Percentiles rank a stretch among this genome's conserved stretches.
Evolutionary conservation across 2,329 filamentous ascomycete genomes (phyloP).

Genomic region (Ophidiomyces ophidiicola): DNA sequence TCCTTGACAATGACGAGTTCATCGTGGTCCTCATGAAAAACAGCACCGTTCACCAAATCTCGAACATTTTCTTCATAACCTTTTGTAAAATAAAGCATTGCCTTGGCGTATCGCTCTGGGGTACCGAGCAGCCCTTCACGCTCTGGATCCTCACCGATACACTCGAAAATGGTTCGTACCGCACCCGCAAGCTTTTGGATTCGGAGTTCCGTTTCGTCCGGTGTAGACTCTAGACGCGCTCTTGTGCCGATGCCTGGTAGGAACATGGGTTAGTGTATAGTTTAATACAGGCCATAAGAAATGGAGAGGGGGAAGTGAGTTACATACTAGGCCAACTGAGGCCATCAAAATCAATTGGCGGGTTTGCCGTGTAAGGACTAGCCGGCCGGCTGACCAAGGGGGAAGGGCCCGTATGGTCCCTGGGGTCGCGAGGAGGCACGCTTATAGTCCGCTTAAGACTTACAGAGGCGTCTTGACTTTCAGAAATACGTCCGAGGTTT

Average conservation of each 20-base stretch:
- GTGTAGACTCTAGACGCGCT: constrained; percentile 44
- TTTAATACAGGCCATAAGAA: background rate
- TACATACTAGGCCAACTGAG: constrained; percentile 42
- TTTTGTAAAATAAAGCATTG: constrained; percentile 89
- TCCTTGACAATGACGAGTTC: constrained; percentile 97
- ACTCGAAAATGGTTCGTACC: constrained; percentile 52
- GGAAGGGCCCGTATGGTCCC: constrained; percentile 41
- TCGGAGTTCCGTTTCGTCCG: constrained; percentile 46
- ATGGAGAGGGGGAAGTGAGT: background rate
- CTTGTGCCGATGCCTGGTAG: constrained; percentile 36
- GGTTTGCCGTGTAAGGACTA: constrained; percentile 39
- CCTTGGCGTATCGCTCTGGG: constrained; percentile 83
- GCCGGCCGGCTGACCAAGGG: constrained; percentile 39
- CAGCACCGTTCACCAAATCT: constrained; percentile 82
- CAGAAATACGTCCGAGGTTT: background rate
- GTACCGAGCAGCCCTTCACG: constrained; percentile 52
- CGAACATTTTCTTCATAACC: constrained; percentile 91
- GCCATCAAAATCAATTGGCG: constrained; percentile 42
- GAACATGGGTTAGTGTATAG: constrained; percentile 4
- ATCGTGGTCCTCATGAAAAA: constrained; percentile 94
- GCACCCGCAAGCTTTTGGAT: constrained; percentile 51
- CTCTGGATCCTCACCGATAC: constrained; percentile 53
- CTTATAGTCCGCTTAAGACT: constrained; percentile 26
- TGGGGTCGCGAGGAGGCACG: constrained; percentile 42
- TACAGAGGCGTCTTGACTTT: constrained; percentile 10